Percentiles rank a stretch among this genome's conserved stretches.
Evolutionary conservation across 768 basidiomycete genomes (phyloP).

Genomic region (Suillus brevipes): DNA sequence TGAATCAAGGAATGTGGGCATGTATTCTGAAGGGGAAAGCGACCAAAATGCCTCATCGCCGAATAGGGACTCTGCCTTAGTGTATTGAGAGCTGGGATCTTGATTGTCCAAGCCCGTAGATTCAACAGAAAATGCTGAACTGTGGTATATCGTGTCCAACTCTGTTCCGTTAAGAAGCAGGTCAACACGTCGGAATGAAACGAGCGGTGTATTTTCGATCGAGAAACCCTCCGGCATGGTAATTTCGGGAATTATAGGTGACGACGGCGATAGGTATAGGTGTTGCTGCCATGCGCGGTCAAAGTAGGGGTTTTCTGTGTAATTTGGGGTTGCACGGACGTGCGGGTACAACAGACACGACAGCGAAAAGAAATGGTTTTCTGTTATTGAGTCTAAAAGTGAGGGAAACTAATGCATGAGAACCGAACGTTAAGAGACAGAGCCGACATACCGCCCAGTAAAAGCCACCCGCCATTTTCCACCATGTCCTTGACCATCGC

Average conservation of each 20-base stretch:
- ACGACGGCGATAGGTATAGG: slow-evolving; percentile 58
- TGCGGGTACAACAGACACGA: slow-evolving; percentile 68
- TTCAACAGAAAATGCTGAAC: slow-evolving; percentile 17
- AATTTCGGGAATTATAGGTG: slow-evolving; percentile 37
- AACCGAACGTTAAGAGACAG: not conserved
- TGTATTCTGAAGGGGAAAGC: slow-evolving; percentile 51
- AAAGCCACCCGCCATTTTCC: slow-evolving; percentile 68
- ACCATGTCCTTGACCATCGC: slow-evolving; percentile 57
- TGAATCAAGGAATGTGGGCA: slow-evolving; percentile 45
- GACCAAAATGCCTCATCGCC: slow-evolving; percentile 58
- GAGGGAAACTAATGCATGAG: not conserved
- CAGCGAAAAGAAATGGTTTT: slow-evolving; percentile 74
- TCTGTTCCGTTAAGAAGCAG: slow-evolving; percentile 52
- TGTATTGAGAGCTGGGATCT: slow-evolving; percentile 21
- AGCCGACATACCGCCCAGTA: slow-evolving; percentile 53
- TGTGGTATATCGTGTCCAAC: slow-evolving; percentile 45
- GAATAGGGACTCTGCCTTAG: slow-evolving; percentile 45
- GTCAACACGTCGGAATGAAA: slow-evolving; percentile 66
- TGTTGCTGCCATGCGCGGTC: slow-evolving; percentile 69
- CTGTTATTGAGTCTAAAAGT: slow-evolving; percentile 60
- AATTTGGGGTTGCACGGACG: slow-evolving; percentile 64
- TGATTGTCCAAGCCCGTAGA: slow-evolving; percentile 19
- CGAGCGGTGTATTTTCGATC: slow-evolving; percentile 57
- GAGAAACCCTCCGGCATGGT: slow-evolving; percentile 53
- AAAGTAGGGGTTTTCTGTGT: slow-evolving; percentile 50